Conservation (phyloP, 169 alveolate genomes). For the Pseudocohnilembus persalinus region DNA sequence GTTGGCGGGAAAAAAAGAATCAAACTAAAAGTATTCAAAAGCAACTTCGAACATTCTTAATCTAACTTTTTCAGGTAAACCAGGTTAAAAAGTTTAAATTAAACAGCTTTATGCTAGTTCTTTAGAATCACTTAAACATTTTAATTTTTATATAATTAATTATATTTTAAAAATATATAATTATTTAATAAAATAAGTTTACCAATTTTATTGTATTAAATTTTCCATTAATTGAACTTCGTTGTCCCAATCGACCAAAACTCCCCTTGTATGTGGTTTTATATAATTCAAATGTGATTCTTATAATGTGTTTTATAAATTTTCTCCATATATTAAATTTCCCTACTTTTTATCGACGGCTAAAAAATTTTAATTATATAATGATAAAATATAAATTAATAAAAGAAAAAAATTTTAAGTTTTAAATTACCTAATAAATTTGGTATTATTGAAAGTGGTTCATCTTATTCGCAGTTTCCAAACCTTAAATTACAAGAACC, state of each 20-base stretch:
- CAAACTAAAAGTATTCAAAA: conserved; percentile 39
- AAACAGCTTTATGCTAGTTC: not conserved
- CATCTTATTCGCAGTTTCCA: not conserved
- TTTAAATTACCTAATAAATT: not conserved
- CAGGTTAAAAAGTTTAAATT: conserved; percentile 27
- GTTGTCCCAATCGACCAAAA: conserved; percentile 43
- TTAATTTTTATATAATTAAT: not conserved
- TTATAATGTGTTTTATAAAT: conserved; percentile 23
- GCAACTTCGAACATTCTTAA: conserved; percentile 31
- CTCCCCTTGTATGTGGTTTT: conserved; percentile 43
- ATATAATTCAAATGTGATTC: conserved; percentile 29
- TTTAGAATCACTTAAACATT: conserved; percentile 21
- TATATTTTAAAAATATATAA: not conserved
- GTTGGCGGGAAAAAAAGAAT: conserved; percentile 33
- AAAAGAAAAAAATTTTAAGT: too few species aligned
- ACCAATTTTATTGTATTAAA: not conserved
- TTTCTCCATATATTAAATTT: conserved; percentile 28
- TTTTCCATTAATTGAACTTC: conserved; percentile 35
- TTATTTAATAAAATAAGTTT: not conserved
- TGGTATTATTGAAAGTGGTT: not conserved
- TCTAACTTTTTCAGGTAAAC: conserved; percentile 35
- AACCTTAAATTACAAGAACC: not conserved
- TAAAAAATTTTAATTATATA: not conserved
- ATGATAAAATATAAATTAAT: too few species aligned
- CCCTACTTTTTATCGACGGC: conserved; percentile 39